Evolutionary conservation across 495 filamentous ascomycete genomes (phyloP).

Genomic region (Hyaloscypha hepaticicola): DNA sequence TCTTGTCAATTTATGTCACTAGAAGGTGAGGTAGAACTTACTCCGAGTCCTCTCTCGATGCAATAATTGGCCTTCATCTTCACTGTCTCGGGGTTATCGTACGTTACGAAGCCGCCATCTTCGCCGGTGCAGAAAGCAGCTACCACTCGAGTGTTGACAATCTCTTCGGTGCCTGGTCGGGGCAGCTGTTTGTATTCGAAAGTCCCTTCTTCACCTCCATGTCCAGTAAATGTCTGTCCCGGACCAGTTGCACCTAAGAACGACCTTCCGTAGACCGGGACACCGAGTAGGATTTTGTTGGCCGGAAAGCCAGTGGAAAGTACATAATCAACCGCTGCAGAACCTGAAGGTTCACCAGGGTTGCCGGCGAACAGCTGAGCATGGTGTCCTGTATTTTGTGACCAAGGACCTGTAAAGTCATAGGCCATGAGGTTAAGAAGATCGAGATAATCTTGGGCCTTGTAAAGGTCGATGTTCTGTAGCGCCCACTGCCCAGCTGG

Average conservation of each 20-base stretch:
- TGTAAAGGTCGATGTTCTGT: slow-evolving; percentile 69
- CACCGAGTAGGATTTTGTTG: slow-evolving; percentile 74
- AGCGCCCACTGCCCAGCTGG: slow-evolving; percentile 76
- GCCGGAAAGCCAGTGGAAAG: slow-evolving; percentile 64
- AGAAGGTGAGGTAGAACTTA: slow-evolving; percentile 36
- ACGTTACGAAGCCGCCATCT: slow-evolving; percentile 84
- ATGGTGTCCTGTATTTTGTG: slow-evolving; percentile 68
- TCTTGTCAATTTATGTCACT: slow-evolving; percentile 11
- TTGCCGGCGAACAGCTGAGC: slow-evolving; percentile 70
- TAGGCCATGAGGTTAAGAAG: slow-evolving; percentile 83
- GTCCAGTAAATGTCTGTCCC: slow-evolving; percentile 61
- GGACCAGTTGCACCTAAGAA: slow-evolving; percentile 66
- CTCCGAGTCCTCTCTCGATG: slow-evolving; percentile 69
- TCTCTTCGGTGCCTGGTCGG: slow-evolving; percentile 64
- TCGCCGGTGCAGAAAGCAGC: slow-evolving; percentile 78
- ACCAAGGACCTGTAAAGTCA: slow-evolving; percentile 85
- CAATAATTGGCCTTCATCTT: slow-evolving; percentile 80
- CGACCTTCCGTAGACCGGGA: slow-evolving; percentile 79
- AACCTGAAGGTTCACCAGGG: slow-evolving; percentile 58
- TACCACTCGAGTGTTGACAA: slow-evolving; percentile 60
- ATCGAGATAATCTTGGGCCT: slow-evolving; percentile 67
- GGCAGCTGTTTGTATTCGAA: slow-evolving; percentile 84
- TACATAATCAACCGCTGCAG: slow-evolving; percentile 65
- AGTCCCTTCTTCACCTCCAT: slow-evolving; percentile 73
- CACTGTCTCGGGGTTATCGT: slow-evolving; percentile 85